Conservation (phyloP, 73 alveolate species). For the Paramecium octaurelia region DNA sequence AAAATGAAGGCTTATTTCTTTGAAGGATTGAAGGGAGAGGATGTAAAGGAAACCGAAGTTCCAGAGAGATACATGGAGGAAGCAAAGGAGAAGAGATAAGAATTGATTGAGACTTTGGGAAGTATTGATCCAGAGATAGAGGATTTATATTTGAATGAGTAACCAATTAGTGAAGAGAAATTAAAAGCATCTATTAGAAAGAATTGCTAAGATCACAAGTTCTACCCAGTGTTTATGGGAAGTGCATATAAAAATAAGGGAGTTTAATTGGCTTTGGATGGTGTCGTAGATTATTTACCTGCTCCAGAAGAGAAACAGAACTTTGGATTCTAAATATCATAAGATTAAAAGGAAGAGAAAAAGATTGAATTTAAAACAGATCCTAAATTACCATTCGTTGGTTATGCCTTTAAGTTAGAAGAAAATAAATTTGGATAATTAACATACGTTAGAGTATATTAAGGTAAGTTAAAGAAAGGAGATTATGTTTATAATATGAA, state of each 20-base stretch:
- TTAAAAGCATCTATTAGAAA: slow-evolving; percentile 77
- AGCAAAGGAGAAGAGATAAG: slow-evolving; percentile 74
- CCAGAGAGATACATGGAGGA: slow-evolving; percentile 73
- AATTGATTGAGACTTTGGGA: slow-evolving; percentile 70
- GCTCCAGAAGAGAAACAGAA: slow-evolving; percentile 78
- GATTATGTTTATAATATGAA: slow-evolving; percentile 70
- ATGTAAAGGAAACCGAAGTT: slow-evolving; percentile 63
- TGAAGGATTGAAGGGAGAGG: slow-evolving; percentile 82
- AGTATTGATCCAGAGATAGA: slow-evolving; percentile 79
- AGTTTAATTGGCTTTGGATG: slow-evolving; percentile 77
- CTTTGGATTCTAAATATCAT: slow-evolving; percentile 66
- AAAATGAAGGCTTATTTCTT: slow-evolving; percentile 77
- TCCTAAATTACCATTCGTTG: slow-evolving; percentile 85
- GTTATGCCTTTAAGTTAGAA: slow-evolving; percentile 90
- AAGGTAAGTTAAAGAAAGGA: slow-evolving; percentile 93
- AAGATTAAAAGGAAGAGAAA: slow-evolving; percentile 59
- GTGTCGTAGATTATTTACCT: slow-evolving; percentile 87
- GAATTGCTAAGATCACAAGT: slow-evolving; percentile 71
- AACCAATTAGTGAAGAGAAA: slow-evolving; percentile 67
- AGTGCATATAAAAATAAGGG: slow-evolving; percentile 95
- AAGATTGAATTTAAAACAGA: slow-evolving; percentile 72
- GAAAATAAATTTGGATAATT: slow-evolving; percentile 82
- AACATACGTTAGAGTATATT: slow-evolving; percentile 76
- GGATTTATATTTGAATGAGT: slow-evolving; percentile 73
- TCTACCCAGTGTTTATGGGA: slow-evolving; percentile 94